Evolutionary conservation across 331 rosid genomes (phyloP), one percentile per base, ranked within the genome.

Genomic region (Quercus phellos): DNA sequence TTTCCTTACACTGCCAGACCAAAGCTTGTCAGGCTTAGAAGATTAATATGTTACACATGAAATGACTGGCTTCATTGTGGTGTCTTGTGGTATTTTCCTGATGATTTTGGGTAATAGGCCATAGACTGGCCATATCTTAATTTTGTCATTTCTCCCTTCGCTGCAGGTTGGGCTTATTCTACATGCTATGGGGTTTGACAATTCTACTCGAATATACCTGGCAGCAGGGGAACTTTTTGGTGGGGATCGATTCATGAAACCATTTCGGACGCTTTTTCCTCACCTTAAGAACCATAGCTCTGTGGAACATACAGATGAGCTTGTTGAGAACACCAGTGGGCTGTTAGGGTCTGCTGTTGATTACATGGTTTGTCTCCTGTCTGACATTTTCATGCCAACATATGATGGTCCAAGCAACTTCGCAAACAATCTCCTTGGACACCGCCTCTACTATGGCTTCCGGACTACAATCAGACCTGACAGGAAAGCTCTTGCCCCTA

Each of bases 401-500:
- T 95, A 93, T 84, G 99, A 95, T 76, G 99, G 99, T 32, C 99
- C 99, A 27, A 95, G 99, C 96, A 95, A 93, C 94, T 95, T 95
- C 55, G 99, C 99, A 60, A 95, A 95, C 87, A 95, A 95, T 85
- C 97, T 95, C 80, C 93, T 95, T 7, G 98, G 99, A 17, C 99
- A 95, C 83, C 98, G 98, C 77, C 94, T 91, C 64, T 95, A 93
- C 85, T 93, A 95, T 73, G 98, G 99, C 68, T 95, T 95, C 76
- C 94, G 98, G 26, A 93, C 97, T 35, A 90, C 94, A 51, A 88
- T 93, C 75, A 84, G 96, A 84, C 99, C 96, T 19, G 98, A 95
- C 71, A 91, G 99, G 72, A 95, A 93, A 85, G 90, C 88, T 82
- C 99, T 95, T 82, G 94, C 96, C 11, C 93, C 99, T 50, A 80